Evolutionary conservation across 306 rosid genomes (phyloP).

Genomic region (Abrus precatorius): DNA sequence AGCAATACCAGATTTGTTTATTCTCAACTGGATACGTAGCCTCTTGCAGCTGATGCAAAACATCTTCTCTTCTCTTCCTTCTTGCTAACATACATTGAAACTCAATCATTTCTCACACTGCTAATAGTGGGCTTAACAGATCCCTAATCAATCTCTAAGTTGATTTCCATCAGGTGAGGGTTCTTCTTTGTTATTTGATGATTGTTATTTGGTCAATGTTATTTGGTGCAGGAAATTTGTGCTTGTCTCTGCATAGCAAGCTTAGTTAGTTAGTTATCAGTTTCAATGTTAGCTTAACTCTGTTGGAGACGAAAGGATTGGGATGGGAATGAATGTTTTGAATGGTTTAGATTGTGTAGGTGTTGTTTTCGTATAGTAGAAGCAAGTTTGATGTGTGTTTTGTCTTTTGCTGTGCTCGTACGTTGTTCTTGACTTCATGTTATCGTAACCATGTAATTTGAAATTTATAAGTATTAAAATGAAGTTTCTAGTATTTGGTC

Average conservation of each 20-base stretch:
- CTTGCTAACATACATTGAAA: too few species aligned
- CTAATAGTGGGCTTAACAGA: too few species aligned
- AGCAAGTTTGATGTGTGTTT: slow-evolving; percentile 27
- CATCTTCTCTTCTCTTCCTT: too few species aligned
- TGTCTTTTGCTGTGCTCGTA: background rate
- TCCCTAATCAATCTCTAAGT: too few species aligned
- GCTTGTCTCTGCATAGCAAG: background rate
- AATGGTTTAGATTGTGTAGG: slow-evolving; percentile 14
- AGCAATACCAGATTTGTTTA: too few species aligned
- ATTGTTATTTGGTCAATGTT: too few species aligned
- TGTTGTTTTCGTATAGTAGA: slow-evolving; percentile 22
- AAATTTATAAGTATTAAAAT: slow-evolving; percentile 38
- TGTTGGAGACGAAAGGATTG: slow-evolving; percentile 32
- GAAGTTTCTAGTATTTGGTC: background rate
- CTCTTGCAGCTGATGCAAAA: too few species aligned
- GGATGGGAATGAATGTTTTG: background rate
- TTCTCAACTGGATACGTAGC: too few species aligned
- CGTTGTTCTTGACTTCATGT: background rate
- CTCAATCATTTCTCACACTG: too few species aligned
- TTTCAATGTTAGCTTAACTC: background rate
- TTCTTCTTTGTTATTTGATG: too few species aligned
- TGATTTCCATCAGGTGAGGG: too few species aligned
- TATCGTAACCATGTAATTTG: background rate
- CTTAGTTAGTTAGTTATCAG: slow-evolving; percentile 39
- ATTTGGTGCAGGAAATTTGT: too few species aligned